Conservation (phyloP, 495 filamentous ascomycete species). For the Margaritispora aquatica region DNA sequence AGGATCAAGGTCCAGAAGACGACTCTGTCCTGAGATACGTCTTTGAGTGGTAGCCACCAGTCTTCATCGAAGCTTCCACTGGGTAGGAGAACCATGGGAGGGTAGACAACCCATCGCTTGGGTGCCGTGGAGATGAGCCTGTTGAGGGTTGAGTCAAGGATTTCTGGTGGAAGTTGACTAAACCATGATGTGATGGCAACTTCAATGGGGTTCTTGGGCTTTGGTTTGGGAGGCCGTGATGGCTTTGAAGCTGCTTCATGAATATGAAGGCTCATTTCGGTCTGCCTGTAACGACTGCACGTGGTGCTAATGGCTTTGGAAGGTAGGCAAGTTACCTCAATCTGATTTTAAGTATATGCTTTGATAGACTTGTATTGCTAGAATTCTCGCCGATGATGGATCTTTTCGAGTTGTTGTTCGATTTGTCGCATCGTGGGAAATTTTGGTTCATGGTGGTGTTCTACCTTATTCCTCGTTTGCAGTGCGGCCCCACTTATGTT, state of each 20-base stretch:
- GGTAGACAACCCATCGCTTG: slow-evolving; percentile 62
- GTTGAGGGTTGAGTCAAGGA: neutral
- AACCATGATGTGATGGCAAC: slow-evolving; percentile 16
- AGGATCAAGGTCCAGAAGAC: slow-evolving; percentile 43
- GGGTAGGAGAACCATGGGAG: slow-evolving; percentile 63
- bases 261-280: neutral
- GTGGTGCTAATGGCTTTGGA: too few species aligned
- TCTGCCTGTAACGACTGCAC: neutral
- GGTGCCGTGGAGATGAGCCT: slow-evolving; percentile 40
- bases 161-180: slow-evolving; percentile 1
- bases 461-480: too few species aligned
- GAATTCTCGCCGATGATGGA: too few species aligned
- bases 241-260: neutral
- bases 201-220: slow-evolving; percentile 19
- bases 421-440: too few species aligned
- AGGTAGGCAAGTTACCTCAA: too few species aligned
- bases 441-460: too few species aligned
- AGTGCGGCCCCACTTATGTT: too few species aligned
- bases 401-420: too few species aligned
- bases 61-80: slow-evolving; percentile 46
- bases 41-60: slow-evolving; percentile 38
- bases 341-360: too few species aligned
- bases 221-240: slow-evolving; percentile 4
- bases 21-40: neutral
- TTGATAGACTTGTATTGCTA: too few species aligned